Conservation (phyloP, 768 basidiomycete genomes). For the Trametopsis cervina region DNA sequence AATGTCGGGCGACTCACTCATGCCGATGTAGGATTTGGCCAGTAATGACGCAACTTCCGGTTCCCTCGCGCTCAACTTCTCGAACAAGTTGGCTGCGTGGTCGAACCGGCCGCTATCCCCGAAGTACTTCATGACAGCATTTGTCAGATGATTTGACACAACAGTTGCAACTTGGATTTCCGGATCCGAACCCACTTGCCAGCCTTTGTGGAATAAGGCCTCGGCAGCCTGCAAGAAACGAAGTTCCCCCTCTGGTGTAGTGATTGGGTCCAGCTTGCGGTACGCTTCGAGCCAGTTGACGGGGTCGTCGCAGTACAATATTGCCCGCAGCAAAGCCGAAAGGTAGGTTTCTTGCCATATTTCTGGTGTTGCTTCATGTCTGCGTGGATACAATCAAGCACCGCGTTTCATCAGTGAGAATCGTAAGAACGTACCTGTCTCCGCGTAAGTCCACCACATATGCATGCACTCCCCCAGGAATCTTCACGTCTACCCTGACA, state of each 20-base stretch:
- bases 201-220: constrained; percentile 84
- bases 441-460: constrained; percentile 93
- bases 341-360: constrained; percentile 98
- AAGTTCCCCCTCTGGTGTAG: constrained; percentile 79
- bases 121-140: constrained; percentile 95
- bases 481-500: constrained; percentile 95
- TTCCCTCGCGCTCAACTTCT: constrained; percentile 78
- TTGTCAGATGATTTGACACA: constrained; percentile 93
- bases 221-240: constrained; percentile 90
- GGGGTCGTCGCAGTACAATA: constrained; percentile 94
- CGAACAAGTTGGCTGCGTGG: constrained; percentile 88
- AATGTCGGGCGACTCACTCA: constrained; percentile 91
- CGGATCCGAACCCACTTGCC: constrained; percentile 98
- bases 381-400: too few species aligned
- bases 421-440: constrained; percentile 67
- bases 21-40: constrained; percentile 88
- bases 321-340: constrained; percentile 84
- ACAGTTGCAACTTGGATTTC: constrained; percentile 98
- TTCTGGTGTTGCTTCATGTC: constrained; percentile 85
- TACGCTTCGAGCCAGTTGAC: constrained; percentile 89
- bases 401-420: too few species aligned
- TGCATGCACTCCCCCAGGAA: constrained; percentile 93
- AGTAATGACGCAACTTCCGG: constrained; percentile 86
- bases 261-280: constrained; percentile 93
- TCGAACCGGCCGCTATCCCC: constrained; percentile 85